Evolutionary conservation across 495 filamentous ascomycete genomes (phyloP).

Genomic region (Talaromyces ruber): DNA sequence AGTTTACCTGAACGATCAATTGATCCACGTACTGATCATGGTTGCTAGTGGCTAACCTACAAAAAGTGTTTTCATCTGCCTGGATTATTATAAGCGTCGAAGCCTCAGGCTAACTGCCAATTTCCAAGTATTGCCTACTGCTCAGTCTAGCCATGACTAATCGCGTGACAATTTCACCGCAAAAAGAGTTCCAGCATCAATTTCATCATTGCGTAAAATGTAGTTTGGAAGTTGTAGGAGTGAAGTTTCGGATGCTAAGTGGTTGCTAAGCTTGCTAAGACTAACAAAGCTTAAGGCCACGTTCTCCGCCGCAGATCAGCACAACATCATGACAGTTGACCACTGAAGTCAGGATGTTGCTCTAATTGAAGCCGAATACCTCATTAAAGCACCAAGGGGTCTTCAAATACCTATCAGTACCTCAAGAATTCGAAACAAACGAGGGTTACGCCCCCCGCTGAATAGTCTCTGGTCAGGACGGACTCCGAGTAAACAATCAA

Average conservation of each 20-base stretch:
- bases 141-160: no score
- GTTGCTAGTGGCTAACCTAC: no score
- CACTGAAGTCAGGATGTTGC: background rate
- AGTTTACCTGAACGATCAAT: background rate
- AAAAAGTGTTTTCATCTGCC: no score
- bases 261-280: background rate
- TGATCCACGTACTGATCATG: no score
- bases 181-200: background rate
- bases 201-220: background rate
- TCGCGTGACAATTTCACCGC: background rate
- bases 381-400: background rate
- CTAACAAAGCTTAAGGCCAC: background rate
- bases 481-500: background rate
- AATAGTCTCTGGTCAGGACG: background rate
- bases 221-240: background rate
- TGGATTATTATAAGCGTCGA: no score
- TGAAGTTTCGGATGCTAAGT: background rate
- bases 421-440: background rate
- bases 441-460: background rate
- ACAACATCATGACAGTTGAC: background rate
- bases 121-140: background rate
- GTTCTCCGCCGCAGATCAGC: background rate
- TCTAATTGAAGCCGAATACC: background rate
- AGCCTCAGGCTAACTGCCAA: no score
- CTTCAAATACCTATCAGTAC: background rate